Conservation (phyloP, 371 early-diverging fungal species). For the Mortierella sp. region DNA sequence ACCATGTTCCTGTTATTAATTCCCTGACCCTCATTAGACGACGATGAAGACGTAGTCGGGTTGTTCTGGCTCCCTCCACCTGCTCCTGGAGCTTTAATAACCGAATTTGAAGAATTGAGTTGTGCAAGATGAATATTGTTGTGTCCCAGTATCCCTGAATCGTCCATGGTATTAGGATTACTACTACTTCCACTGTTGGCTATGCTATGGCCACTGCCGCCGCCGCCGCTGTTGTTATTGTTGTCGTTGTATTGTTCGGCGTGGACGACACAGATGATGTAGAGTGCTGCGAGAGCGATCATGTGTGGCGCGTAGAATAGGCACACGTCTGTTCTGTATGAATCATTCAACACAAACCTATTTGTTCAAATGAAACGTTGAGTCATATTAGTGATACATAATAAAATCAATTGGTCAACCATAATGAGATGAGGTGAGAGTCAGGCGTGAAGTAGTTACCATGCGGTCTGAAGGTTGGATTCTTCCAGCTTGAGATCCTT, state of each 20-base stretch:
- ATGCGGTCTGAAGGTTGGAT: constrained; percentile 78
- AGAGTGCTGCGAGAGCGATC: constrained; percentile 88
- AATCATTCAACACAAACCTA: constrained; percentile 89
- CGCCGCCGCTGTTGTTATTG: constrained; percentile 9
- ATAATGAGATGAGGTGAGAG: background rate
- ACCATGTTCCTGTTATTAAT: constrained; percentile 69
- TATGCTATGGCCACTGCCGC: background rate
- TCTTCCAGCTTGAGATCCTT: constrained; percentile 70
- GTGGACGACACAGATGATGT: constrained; percentile 77
- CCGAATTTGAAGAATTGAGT: constrained; percentile 40
- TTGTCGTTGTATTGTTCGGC: constrained; percentile 45
- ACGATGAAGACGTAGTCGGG: constrained; percentile 2
- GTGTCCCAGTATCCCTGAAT: constrained; percentile 21
- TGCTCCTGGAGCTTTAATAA: background rate
- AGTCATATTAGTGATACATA: background rate
- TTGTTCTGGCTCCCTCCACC: background rate
- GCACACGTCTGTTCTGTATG: constrained; percentile 82
- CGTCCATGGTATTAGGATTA: constrained; percentile 1
- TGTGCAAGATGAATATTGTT: constrained; percentile 58
- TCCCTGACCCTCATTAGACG: constrained; percentile 40
- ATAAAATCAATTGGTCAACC: background rate
- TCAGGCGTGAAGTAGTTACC: constrained; percentile 56
- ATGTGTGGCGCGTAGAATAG: constrained; percentile 91
- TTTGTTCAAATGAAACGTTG: background rate
- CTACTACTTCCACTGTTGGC: constrained; percentile 8